Percentiles rank a stretch among this genome's conserved stretches.
phyloP scores from a whole-genome alignment of 495 filamentous ascomycete species.

The Wilcoxina mikolae region DNA sequence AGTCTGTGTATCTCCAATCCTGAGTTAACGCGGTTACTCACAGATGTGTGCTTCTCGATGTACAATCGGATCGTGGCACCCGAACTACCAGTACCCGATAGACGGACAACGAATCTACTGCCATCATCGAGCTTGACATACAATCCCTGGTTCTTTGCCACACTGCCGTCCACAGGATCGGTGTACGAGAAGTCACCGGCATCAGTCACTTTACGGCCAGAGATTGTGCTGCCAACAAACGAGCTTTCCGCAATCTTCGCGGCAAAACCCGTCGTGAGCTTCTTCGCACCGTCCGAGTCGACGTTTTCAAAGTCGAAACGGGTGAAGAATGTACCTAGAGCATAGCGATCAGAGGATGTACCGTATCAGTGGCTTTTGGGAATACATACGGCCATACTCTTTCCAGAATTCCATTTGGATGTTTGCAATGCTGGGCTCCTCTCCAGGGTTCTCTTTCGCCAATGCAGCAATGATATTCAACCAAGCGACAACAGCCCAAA shows the following conservation, averaged over 20 bases:
- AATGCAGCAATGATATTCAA: conserved; percentile 95
- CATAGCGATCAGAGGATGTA: background rate
- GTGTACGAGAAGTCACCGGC: conserved; percentile 96
- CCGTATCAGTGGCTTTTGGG: background rate
- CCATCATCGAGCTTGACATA: conserved; percentile 91
- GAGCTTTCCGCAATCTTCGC: conserved; percentile 48
- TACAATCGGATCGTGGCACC: conserved; percentile 94
- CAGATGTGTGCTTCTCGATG: conserved; percentile 70
- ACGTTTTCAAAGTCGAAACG: conserved; percentile 97
- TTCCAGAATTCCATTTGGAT: conserved; percentile 98
- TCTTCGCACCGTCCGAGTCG: conserved; percentile 74
- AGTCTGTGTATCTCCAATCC: background rate
- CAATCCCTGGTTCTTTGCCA: conserved; percentile 88
- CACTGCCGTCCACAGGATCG: conserved; percentile 76
- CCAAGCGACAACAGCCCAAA: conserved; percentile 97
- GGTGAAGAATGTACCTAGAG: conserved; percentile 77
- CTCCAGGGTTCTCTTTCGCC: conserved; percentile 58
- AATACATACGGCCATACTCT: conserved; percentile 55
- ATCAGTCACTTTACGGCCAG: conserved; percentile 52
- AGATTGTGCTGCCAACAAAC: conserved; percentile 70
- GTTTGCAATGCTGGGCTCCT: conserved; percentile 69
- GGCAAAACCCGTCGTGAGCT: conserved; percentile 63
- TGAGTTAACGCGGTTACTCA: conserved; percentile 5
- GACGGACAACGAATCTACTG: conserved; percentile 78
- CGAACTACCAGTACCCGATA: conserved; percentile 87